These are phyloP conservation scores for Lenzites betulinus DNA, from an alignment of 768 basidiomycete species.

Conservation along the genomic window DNA sequence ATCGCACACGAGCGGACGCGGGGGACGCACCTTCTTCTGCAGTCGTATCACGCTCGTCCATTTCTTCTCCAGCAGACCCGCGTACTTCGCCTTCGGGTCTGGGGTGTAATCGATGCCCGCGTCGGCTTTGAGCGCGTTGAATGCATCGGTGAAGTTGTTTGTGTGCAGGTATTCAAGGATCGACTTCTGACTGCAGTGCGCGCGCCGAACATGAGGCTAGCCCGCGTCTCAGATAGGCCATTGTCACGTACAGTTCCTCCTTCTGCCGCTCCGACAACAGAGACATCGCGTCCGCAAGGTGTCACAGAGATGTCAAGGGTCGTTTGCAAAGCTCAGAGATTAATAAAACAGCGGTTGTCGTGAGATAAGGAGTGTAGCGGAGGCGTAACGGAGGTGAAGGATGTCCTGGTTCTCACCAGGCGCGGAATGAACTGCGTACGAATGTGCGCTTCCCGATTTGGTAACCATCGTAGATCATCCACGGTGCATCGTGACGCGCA, in stretches of 20 bases:
- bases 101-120: slow-evolving; percentile 65
- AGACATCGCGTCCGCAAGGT: slow-evolving; percentile 35
- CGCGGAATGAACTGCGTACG: slow-evolving; percentile 13
- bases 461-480: slow-evolving; percentile 15
- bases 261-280: slow-evolving; percentile 48
- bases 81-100: slow-evolving; percentile 85
- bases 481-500: too few species aligned
- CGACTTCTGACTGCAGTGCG: slow-evolving; percentile 62
- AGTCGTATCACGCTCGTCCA: slow-evolving; percentile 96
- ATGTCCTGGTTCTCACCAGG: slow-evolving; percentile 4
- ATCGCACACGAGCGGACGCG: neutral
- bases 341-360: neutral
- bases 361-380: slow-evolving; percentile 16
- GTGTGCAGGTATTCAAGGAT: slow-evolving; percentile 78
- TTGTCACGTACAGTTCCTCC: slow-evolving; percentile 47
- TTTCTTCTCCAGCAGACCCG: slow-evolving; percentile 93
- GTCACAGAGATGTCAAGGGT: neutral
- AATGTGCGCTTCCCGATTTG: slow-evolving; percentile 22
- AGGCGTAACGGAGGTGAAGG: slow-evolving; percentile 16
- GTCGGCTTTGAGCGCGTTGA: slow-evolving; percentile 57
- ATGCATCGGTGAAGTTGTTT: slow-evolving; percentile 64
- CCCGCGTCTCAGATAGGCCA: slow-evolving; percentile 3
- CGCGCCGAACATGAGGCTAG: slow-evolving; percentile 18
- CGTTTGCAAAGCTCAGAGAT: neutral
- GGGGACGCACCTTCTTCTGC: slow-evolving; percentile 79